Conservation (phyloP, 2,329 filamentous ascomycete species). For the Nigrospora oryzae region DNA sequence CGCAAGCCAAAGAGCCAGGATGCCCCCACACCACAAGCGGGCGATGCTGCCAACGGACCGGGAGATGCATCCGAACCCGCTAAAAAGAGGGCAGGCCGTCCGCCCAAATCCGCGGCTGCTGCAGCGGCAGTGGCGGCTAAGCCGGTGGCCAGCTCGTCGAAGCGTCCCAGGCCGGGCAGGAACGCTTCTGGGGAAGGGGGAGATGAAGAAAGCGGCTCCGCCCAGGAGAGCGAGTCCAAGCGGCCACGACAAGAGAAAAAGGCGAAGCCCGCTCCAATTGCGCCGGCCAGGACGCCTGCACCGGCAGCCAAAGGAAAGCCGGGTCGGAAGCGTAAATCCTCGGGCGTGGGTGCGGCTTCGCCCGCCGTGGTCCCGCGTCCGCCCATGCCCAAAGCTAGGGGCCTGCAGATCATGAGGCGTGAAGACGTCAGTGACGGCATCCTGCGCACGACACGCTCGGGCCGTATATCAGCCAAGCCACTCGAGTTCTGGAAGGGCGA, state of each 20-base stretch:
- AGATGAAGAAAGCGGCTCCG: slow-evolving; percentile 6
- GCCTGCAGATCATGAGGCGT: slow-evolving; percentile 43
- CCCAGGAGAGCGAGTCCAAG: slow-evolving; percentile 13
- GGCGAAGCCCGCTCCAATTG: slow-evolving; percentile 10
- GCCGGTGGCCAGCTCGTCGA: slow-evolving; percentile 5
- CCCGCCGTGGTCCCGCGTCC: slow-evolving; percentile 43
- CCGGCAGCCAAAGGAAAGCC: slow-evolving; percentile 20
- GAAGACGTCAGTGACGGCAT: slow-evolving; percentile 42
- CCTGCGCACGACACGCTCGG: slow-evolving; percentile 60
- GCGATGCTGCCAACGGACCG: background rate
- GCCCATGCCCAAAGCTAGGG: slow-evolving; percentile 45
- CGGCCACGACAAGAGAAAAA: slow-evolving; percentile 11
- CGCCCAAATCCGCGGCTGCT: background rate
- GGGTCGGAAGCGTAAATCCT: slow-evolving; percentile 26
- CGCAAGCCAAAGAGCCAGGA: slow-evolving; percentile 11
- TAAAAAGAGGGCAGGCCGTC: slow-evolving; percentile 1
- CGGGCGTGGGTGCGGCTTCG: slow-evolving; percentile 34
- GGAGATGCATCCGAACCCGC: slow-evolving; percentile 7
- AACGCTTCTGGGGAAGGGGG: slow-evolving; percentile 7
- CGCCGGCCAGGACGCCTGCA: slow-evolving; percentile 10
- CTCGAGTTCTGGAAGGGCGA: slow-evolving; percentile 85
- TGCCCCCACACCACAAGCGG: background rate
- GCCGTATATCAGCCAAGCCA: slow-evolving; percentile 69
- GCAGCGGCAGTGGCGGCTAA: slow-evolving; percentile 6
- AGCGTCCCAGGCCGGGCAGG: slow-evolving; percentile 13